Percentiles rank a stretch among this genome's conserved stretches.
Evolutionary conservation across 768 basidiomycete genomes (phyloP).

Genomic region (Hericium rajendrae): DNA sequence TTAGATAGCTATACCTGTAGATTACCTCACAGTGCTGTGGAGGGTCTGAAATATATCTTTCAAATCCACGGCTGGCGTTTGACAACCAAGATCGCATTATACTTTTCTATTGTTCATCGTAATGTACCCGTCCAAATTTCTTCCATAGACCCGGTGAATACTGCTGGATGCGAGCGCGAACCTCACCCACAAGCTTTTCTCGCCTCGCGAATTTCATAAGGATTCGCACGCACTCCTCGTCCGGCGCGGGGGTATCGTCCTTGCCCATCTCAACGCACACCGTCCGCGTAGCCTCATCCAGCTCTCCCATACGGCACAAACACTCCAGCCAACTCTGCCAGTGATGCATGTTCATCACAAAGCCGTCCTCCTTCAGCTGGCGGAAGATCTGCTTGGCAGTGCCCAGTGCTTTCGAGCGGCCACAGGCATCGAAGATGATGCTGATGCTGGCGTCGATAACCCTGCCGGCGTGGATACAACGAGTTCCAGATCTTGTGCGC

Average conservation of each 20-base stretch:
- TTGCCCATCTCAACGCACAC: slow-evolving; percentile 58
- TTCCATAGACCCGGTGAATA: slow-evolving; percentile 11
- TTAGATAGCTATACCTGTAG: slow-evolving; percentile 13
- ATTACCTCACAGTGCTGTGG: background rate
- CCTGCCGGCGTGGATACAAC: slow-evolving; percentile 46
- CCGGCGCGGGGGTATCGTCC: slow-evolving; percentile 34
- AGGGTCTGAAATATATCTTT: no score
- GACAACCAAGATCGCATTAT: background rate
- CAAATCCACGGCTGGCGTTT: background rate
- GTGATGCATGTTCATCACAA: slow-evolving; percentile 49
- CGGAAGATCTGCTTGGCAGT: slow-evolving; percentile 47
- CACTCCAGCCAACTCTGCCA: slow-evolving; percentile 85
- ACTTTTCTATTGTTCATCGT: background rate
- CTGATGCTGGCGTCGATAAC: slow-evolving; percentile 60
- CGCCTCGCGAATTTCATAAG: slow-evolving; percentile 25
- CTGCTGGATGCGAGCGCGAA: slow-evolving; percentile 10
- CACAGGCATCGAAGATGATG: slow-evolving; percentile 83
- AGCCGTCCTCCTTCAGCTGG: slow-evolving; percentile 27
- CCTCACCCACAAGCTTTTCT: slow-evolving; percentile 2
- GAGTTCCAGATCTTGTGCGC: slow-evolving; percentile 76
- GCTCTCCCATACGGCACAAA: slow-evolving; percentile 58
- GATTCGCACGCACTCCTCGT: slow-evolving; percentile 39
- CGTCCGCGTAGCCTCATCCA: slow-evolving; percentile 59
- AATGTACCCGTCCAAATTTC: slow-evolving; percentile 1
- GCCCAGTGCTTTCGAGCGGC: slow-evolving; percentile 40